Percentiles rank a stretch among this genome's conserved stretches.
Evolutionary conservation across 2,329 filamentous ascomycete genomes (phyloP).

Genomic region (Colletotrichum euphorbiae): DNA sequence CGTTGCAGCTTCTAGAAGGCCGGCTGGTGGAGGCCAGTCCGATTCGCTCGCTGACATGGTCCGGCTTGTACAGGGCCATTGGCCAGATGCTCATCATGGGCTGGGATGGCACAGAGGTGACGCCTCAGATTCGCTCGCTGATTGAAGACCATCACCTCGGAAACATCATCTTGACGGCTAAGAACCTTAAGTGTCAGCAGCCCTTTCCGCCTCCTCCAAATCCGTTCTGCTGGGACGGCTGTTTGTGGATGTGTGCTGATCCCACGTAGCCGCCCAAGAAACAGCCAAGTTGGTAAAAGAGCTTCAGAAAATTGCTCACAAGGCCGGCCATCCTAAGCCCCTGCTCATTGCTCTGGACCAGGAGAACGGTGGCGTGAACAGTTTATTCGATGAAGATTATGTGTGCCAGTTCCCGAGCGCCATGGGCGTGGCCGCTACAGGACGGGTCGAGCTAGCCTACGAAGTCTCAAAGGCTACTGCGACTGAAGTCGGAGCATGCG

Average conservation of each 20-base stretch:
- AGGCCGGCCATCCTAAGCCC: conserved; percentile 90
- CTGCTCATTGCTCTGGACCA: conserved; percentile 93
- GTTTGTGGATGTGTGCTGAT: conserved; percentile 22
- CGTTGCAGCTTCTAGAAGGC: conserved; percentile 16
- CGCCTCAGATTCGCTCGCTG: conserved; percentile 82
- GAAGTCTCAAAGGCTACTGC: conserved; percentile 93
- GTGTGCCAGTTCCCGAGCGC: conserved; percentile 97
- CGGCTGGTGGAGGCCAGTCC: not conserved
- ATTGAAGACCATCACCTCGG: conserved; percentile 90
- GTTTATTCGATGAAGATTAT: conserved; percentile 93
- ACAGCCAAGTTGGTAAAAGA: conserved; percentile 90
- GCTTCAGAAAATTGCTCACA: conserved; percentile 89
- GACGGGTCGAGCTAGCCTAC: conserved; percentile 85
- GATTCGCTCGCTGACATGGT: conserved; percentile 30
- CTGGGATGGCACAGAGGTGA: conserved; percentile 87
- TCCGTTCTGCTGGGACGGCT: not conserved
- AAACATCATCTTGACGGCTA: conserved; percentile 85
- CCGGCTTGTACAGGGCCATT: conserved; percentile 66
- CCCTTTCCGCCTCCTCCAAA: not conserved
- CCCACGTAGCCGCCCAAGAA: conserved; percentile 81
- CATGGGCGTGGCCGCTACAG: conserved; percentile 96
- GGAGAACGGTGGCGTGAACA: conserved; percentile 98
- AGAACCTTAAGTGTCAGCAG: conserved; percentile 82
- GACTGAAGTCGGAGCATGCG: conserved; percentile 90
- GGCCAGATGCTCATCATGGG: conserved; percentile 86